Percentiles rank a stretch among this genome's conserved stretches.
phyloP scores from a whole-genome alignment of 2,329 filamentous ascomycete species.

The Sporothrix luriei region DNA sequence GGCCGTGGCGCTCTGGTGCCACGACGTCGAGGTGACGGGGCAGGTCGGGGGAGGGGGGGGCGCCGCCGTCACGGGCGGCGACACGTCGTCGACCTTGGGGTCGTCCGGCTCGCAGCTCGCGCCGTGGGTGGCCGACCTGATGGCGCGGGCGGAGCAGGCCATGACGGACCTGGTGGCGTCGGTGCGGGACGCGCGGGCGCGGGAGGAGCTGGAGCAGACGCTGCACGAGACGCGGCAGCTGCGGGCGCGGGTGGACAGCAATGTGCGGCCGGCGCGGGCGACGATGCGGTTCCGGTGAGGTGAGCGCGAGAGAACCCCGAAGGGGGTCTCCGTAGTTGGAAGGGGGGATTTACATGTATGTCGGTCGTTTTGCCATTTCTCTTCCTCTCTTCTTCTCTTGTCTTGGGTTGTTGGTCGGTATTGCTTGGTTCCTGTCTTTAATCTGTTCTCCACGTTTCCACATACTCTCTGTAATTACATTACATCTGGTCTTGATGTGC shows the following conservation, averaged over 20 bases:
- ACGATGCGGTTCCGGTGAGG: constrained; percentile 33
- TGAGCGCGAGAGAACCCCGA: too few species aligned
- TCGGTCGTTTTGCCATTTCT: not conserved
- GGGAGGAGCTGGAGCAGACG: constrained; percentile 37
- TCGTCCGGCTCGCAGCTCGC: constrained; percentile 43
- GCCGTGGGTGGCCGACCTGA: constrained; percentile 53
- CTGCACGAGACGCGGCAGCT: constrained; percentile 37
- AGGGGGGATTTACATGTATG: not conserved
- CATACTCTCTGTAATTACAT: constrained; percentile 6
- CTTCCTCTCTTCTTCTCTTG: too few species aligned
- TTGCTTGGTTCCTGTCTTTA: not conserved
- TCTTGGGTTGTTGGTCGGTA: not conserved
- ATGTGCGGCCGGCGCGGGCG: constrained; percentile 33
- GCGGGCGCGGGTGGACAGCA: constrained; percentile 36
- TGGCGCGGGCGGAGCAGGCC: constrained; percentile 54
- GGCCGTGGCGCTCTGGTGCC: constrained; percentile 54
- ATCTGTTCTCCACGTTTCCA: not conserved
- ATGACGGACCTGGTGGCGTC: constrained; percentile 44
- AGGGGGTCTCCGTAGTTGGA: not conserved
- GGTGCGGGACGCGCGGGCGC: constrained; percentile 39
- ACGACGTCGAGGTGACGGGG: constrained; percentile 53
- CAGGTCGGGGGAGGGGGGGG: constrained; percentile 33
- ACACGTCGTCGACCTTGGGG: not conserved
- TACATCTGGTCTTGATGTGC: not conserved
- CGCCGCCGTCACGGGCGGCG: not conserved